Conservation (phyloP, 2,329 filamentous ascomycete species). For the Arthrobotrys sinensis region DNA sequence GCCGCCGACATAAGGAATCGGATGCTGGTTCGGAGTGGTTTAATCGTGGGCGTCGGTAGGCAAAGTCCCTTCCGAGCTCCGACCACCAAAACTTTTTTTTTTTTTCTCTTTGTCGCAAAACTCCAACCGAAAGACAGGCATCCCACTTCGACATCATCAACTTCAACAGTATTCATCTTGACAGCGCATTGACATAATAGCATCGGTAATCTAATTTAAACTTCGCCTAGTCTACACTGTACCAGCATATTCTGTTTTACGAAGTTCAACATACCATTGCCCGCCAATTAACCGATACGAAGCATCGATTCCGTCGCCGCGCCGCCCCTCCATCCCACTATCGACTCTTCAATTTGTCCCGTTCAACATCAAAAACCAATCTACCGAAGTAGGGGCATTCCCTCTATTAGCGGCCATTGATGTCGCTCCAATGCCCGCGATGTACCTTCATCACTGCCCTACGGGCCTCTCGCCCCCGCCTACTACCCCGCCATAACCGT, state of each 20-base stretch:
- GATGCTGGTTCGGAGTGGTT: neutral
- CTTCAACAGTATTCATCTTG: neutral
- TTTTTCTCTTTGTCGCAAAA: conserved; percentile 23
- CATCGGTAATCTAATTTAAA: neutral
- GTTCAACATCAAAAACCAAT: neutral
- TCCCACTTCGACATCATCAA: conserved; percentile 16
- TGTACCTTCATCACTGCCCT: conserved; percentile 40
- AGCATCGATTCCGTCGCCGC: neutral
- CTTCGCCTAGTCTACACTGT: neutral
- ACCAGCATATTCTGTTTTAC: neutral
- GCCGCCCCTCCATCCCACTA: neutral
- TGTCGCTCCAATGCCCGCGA: conserved; percentile 57
- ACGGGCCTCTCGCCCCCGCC: conserved; percentile 29
- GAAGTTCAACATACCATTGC: neutral
- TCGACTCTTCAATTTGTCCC: neutral
- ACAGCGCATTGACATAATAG: conserved; percentile 4
- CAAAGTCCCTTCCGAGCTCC: conserved; percentile 21
- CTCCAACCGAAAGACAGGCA: conserved; percentile 5
- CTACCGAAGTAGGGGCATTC: neutral
- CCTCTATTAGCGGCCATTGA: conserved; percentile 26
- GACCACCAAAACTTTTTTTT: conserved; percentile 18
- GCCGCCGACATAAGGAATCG: no score
- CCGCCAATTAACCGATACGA: neutral
- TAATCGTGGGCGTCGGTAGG: no score
- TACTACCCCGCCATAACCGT: conserved; percentile 33